Base-by-base conservation (phyloP, 371 early-diverging fungal species). In the Mucor velutinosus region DNA sequence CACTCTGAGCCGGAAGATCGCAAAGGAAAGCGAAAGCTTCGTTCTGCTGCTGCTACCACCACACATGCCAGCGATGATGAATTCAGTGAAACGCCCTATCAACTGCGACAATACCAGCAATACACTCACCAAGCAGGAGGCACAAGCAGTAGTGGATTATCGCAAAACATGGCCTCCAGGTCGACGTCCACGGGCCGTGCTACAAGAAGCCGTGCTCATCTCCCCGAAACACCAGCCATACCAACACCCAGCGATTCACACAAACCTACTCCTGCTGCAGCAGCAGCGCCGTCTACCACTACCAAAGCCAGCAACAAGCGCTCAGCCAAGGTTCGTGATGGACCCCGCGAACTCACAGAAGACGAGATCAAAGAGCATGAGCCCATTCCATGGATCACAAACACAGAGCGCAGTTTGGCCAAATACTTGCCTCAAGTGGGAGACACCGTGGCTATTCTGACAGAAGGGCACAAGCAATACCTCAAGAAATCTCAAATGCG, bases 351-450 rank as follows among this genome's bases (percentile, higher is more conserved):
- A 56, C 49, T 85, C 65, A 64, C 64, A 21, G 60, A 68, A 57
- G 66, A 79, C 47, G 74, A 84, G 58, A 75, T 82, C 32, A 67
- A 72, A 41, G 58, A 66, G 7, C 73, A 79, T 59, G 80, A 71
- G 45, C 87, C 86, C 0, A 77, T 85, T 0, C 87, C 88, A 45
- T 92, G 92, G 92, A 82, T 92, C 39, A 80, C 75, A 53, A 78
- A 72, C 10, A 86, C 82, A 2, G 65, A 75, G n/a, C 86, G 85
- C 4, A 78, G 81, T 17, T 71, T 88, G 10, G 77, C 86, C 0
- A 91, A 91, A 27, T 92, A 92, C 56, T 79, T 87, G 32, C 93
- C 93, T 7, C 93, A 92, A 75, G 59, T 89, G 3, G 87, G 86
- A 33, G 93, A 92, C 58, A 66, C 72, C 58, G 82, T 92, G 7